These are phyloP conservation scores for Penicillium bovifimosum DNA, from an alignment of 495 filamentous ascomycete genomes.

Conservation along the genomic window DNA sequence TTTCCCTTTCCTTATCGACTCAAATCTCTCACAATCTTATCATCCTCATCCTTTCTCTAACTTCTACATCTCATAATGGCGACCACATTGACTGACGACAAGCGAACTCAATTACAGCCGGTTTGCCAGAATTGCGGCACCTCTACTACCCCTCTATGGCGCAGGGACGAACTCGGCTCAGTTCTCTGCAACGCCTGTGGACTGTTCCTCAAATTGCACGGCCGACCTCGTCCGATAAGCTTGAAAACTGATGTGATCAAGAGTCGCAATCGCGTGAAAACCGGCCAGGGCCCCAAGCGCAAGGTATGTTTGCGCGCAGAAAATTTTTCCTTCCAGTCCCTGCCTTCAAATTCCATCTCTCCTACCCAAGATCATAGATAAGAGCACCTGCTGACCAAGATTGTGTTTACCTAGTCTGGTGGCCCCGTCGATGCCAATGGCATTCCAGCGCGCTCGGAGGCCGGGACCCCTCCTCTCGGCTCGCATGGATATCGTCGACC, in stretches of 20 bases:
- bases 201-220: conserved; percentile 94
- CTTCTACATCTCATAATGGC: conserved; percentile 45
- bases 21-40: conserved; percentile 52
- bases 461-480: conserved; percentile 46
- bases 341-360: not conserved
- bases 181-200: conserved; percentile 99
- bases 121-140: conserved; percentile 97
- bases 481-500: conserved; percentile 56
- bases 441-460: conserved; percentile 53
- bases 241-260: conserved; percentile 99
- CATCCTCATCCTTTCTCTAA: conserved; percentile 25
- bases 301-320: conserved; percentile 56
- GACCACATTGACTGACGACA: conserved; percentile 51
- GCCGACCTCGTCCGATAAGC: conserved; percentile 84
- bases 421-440: conserved; percentile 52
- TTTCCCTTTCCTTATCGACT: conserved; percentile 39
- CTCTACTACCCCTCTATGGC: conserved; percentile 93
- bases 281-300: conserved; percentile 78
- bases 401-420: conserved; percentile 36
- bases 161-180: conserved; percentile 88
- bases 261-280: conserved; percentile 96
- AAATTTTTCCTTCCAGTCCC: conserved; percentile 23
- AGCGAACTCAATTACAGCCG: conserved; percentile 67
- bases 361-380: conserved; percentile 8
- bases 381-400: conserved; percentile 29